phyloP scores from a whole-genome alignment of 2,329 filamentous ascomycete species.

The Coniochaeta hoffmannii region DNA sequence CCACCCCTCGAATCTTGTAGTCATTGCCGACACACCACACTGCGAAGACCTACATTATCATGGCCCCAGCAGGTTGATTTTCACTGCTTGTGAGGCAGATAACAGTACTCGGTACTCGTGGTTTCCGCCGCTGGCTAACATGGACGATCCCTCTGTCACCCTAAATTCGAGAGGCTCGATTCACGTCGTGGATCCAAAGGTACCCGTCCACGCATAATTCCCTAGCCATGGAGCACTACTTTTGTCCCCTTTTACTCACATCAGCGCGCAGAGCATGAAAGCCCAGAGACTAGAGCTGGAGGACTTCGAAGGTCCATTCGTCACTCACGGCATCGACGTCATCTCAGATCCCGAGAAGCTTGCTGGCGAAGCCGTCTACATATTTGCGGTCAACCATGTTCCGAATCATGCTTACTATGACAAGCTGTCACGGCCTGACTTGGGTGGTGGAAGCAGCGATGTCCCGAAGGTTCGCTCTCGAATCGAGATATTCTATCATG shows the following conservation, averaged over 20 bases:
- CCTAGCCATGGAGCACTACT: too few relatives aligned
- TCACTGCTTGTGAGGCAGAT: slow-evolving; percentile 47
- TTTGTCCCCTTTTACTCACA: too few relatives aligned
- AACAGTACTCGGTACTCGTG: slow-evolving; percentile 34
- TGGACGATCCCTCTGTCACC: slow-evolving; percentile 29
- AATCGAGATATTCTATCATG: slow-evolving; percentile 51
- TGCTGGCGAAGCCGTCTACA: slow-evolving; percentile 39
- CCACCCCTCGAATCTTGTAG: slow-evolving; percentile 22
- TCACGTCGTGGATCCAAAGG: slow-evolving; percentile 46
- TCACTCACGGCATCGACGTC: slow-evolving; percentile 55
- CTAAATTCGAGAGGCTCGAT: slow-evolving; percentile 33
- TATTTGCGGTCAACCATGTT: slow-evolving; percentile 54
- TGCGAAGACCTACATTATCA: slow-evolving; percentile 57
- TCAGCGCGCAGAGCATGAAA: slow-evolving; percentile 30
- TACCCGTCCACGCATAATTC: too few relatives aligned
- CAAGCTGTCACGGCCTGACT: not conserved
- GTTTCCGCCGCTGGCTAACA: slow-evolving; percentile 41
- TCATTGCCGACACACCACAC: slow-evolving; percentile 43
- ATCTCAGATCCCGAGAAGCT: slow-evolving; percentile 36
- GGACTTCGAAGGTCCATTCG: slow-evolving; percentile 44
- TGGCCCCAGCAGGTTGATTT: slow-evolving; percentile 36
- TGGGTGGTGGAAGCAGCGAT: slow-evolving; percentile 8
- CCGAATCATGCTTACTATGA: slow-evolving; percentile 35
- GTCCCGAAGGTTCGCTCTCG: slow-evolving; percentile 38
- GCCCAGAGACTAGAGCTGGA: slow-evolving; percentile 38